phyloP scores from a whole-genome alignment of 495 filamentous ascomycete genomes.

The Penicillium roqueforti region DNA sequence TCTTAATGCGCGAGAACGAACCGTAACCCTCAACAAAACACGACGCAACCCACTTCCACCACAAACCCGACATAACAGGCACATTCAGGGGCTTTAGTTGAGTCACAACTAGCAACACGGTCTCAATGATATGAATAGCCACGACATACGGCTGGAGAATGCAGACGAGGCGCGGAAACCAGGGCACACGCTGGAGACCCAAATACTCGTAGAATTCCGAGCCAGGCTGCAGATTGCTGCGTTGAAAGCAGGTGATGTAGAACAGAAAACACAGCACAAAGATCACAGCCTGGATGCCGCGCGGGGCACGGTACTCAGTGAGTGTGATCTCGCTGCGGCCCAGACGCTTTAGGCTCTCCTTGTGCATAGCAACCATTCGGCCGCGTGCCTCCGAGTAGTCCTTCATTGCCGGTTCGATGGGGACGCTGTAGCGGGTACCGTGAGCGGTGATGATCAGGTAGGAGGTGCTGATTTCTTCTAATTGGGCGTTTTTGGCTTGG shows the following conservation, averaged over 20 bases:
- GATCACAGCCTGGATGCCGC: conserved; percentile 31
- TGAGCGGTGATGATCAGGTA: conserved; percentile 50
- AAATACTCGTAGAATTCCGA: conserved; percentile 48
- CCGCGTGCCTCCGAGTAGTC: conserved; percentile 56
- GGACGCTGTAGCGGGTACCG: conserved; percentile 50
- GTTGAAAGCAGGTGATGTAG: conserved; percentile 41
- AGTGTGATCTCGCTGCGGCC: conserved; percentile 53
- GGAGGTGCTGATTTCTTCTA: conserved; percentile 58
- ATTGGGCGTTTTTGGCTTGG: conserved; percentile 45
- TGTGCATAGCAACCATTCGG: conserved; percentile 65
- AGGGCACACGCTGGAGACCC: conserved; percentile 42
- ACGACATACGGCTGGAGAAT: conserved; percentile 47
- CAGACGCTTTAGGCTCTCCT: conserved; percentile 50
- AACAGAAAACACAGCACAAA: conserved; percentile 45
- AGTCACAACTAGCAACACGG: conserved; percentile 41
- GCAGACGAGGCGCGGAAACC: conserved; percentile 48
- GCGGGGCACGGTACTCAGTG: conserved; percentile 51
- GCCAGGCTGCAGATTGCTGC: conserved; percentile 53
- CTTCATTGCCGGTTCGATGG: conserved; percentile 59
- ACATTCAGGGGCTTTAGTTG: conserved; percentile 49
- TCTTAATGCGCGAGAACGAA: conserved; percentile 51
- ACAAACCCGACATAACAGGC: conserved; percentile 45
- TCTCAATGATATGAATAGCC: conserved; percentile 53
- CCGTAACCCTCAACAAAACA: conserved; percentile 58
- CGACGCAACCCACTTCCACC: conserved; percentile 58